phyloP scores from a whole-genome alignment of 2,329 filamentous ascomycete genomes.

The Xenosphaeropsis pyriputrescens region DNA sequence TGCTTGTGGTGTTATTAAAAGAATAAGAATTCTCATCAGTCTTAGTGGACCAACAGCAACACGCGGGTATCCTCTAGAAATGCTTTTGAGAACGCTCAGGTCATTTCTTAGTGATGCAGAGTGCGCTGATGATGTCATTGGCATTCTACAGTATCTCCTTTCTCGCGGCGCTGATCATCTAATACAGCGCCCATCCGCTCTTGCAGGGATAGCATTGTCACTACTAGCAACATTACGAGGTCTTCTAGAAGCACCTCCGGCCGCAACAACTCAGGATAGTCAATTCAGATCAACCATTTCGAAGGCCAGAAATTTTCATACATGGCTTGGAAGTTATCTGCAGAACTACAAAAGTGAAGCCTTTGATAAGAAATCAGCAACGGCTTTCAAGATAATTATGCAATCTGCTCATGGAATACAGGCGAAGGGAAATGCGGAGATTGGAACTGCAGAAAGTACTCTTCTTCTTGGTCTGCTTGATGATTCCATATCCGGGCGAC shows the following conservation, averaged over 20 bases:
- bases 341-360: conserved; percentile 37
- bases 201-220: conserved; percentile 68
- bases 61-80: conserved; percentile 72
- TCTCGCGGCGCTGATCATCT: conserved; percentile 52
- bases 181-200: conserved; percentile 51
- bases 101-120: conserved; percentile 70
- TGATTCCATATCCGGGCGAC: conserved; percentile 47
- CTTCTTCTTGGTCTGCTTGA: conserved; percentile 67
- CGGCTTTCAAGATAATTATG: conserved; percentile 51
- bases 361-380: conserved; percentile 24
- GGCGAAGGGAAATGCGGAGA: conserved; percentile 53
- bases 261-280: conserved; percentile 71
- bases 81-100: conserved; percentile 70
- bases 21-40: conserved; percentile 67
- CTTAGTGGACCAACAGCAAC: conserved; percentile 62
- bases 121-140: conserved; percentile 82
- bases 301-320: conserved; percentile 61
- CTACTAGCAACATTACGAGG: conserved; percentile 64
- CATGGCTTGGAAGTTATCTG: conserved; percentile 64
- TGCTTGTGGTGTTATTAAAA: conserved; percentile 73
- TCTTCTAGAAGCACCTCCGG: conserved; percentile 60
- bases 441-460: conserved; percentile 60
- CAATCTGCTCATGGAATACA: conserved; percentile 53
- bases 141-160: conserved; percentile 74
- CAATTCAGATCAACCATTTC: conserved; percentile 66